Conservation (phyloP, 495 filamentous ascomycete species). For the Neurospora sp. region DNA sequence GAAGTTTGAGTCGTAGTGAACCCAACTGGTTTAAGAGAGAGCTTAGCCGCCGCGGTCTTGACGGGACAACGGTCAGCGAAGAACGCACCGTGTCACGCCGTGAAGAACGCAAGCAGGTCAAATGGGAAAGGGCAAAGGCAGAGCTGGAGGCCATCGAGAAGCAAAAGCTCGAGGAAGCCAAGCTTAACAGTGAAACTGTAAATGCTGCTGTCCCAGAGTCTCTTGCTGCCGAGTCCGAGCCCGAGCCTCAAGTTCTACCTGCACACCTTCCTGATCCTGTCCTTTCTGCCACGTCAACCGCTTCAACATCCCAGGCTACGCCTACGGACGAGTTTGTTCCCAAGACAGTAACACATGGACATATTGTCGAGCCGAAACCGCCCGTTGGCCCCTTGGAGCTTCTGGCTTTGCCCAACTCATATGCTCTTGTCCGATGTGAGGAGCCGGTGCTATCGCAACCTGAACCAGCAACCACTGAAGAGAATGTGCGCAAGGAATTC, state of each 20-base stretch:
- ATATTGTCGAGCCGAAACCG: not conserved
- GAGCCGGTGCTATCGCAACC: not conserved
- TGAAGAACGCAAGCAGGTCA: constrained; percentile 70
- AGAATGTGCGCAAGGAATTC: not conserved
- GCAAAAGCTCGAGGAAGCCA: constrained; percentile 53
- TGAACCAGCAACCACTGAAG: not conserved
- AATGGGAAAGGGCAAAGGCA: constrained; percentile 78
- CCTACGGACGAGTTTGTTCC: not conserved
- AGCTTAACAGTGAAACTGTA: constrained; percentile 10
- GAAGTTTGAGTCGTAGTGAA: constrained; percentile 83
- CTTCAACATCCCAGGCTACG: not conserved
- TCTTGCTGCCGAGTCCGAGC: not conserved
- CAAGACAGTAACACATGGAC: not conserved
- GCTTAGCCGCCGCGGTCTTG: constrained; percentile 56
- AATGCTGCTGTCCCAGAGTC: constrained; percentile 3
- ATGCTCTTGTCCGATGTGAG: not conserved
- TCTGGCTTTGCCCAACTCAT: constrained; percentile 16
- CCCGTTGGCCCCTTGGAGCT: constrained; percentile 22
- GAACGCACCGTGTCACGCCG: constrained; percentile 67
- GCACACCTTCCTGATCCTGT: not conserved
- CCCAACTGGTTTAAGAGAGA: constrained; percentile 85
- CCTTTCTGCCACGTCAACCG: not conserved
- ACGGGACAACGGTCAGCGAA: constrained; percentile 50
- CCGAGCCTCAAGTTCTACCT: not conserved
- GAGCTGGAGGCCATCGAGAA: constrained; percentile 72